Evolutionary conservation across 202 grass and related monocot genomes (phyloP).

Genomic region (Brachypodium distachyon): DNA sequence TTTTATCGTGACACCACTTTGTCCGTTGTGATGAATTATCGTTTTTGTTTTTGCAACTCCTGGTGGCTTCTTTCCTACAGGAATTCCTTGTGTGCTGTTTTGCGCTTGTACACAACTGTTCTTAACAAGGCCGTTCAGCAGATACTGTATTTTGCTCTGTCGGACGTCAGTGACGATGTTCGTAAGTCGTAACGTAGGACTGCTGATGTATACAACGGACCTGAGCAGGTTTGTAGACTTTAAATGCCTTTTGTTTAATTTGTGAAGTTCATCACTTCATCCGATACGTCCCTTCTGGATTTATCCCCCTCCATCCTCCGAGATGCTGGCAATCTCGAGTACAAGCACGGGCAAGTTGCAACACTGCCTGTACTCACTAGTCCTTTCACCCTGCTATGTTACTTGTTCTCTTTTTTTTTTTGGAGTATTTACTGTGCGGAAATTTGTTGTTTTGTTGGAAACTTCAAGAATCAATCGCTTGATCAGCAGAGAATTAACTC

Average conservation of each 20-base stretch:
- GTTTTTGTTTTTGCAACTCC: too few relatives aligned
- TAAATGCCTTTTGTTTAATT: not conserved
- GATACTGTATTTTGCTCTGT: constrained; percentile 85
- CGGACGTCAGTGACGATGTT: constrained; percentile 95
- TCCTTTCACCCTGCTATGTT: not conserved
- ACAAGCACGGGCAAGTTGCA: constrained; percentile 20
- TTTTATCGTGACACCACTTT: not conserved
- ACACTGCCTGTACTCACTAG: constrained; percentile 2
- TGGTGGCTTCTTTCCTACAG: too few relatives aligned
- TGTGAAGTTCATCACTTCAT: constrained; percentile 63
- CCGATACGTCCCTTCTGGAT: constrained; percentile 81
- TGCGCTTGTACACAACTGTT: too few relatives aligned
- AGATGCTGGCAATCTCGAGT: too few relatives aligned
- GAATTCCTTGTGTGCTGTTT: too few relatives aligned
- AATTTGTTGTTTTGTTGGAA: constrained; percentile 25
- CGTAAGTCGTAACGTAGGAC: too few relatives aligned
- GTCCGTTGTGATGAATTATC: too few relatives aligned
- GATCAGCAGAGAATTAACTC: constrained; percentile 15
- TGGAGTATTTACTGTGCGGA: constrained; percentile 29
- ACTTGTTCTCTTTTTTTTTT: not conserved
- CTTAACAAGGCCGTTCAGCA: constrained; percentile 94
- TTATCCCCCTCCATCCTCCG: constrained; percentile 63
- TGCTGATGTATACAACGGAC: constrained; percentile 84
- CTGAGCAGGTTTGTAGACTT: constrained; percentile 53
- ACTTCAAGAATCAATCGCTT: not conserved